phyloP scores from a whole-genome alignment of 2,329 filamentous ascomycete genomes.

The Monilinia polystroma region DNA sequence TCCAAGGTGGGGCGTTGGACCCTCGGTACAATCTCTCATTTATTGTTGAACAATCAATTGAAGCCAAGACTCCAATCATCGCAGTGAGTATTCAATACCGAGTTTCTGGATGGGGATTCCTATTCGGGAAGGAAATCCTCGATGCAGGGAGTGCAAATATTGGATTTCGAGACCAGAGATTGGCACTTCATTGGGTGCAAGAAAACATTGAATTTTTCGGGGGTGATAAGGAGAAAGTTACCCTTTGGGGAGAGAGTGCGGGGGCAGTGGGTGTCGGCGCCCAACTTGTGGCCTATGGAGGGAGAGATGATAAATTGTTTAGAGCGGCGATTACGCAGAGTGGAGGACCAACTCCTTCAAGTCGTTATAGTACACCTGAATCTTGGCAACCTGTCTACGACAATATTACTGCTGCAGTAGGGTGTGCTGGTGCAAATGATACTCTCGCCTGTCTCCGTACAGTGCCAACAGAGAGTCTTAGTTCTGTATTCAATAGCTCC shows the following conservation, averaged over 20 bases:
- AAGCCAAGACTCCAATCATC: slow-evolving; percentile 47
- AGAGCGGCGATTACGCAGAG: slow-evolving; percentile 52
- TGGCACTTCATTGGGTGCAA: slow-evolving; percentile 46
- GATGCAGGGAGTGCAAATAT: slow-evolving; percentile 47
- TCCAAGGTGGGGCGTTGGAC: slow-evolving; percentile 44
- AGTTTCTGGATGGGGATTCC: slow-evolving; percentile 47
- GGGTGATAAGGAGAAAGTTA: slow-evolving; percentile 44
- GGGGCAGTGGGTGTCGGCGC: slow-evolving; percentile 46
- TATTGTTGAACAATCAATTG: slow-evolving; percentile 49
- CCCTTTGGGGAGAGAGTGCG: slow-evolving; percentile 47
- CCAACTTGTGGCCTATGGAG: slow-evolving; percentile 49
- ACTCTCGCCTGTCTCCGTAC: slow-evolving; percentile 35
- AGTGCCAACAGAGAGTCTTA: slow-evolving; percentile 46
- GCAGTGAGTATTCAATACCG: slow-evolving; percentile 49
- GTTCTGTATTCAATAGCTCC: slow-evolving; percentile 44
- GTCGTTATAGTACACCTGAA: background rate
- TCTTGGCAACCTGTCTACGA: slow-evolving; percentile 20
- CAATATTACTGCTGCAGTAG: slow-evolving; percentile 41
- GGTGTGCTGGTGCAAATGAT: slow-evolving; percentile 28
- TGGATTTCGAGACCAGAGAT: slow-evolving; percentile 46
- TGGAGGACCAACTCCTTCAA: slow-evolving; percentile 40
- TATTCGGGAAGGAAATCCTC: slow-evolving; percentile 43
- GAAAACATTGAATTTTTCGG: slow-evolving; percentile 47
- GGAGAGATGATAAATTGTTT: slow-evolving; percentile 54
- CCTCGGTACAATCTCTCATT: slow-evolving; percentile 58